Evolutionary conservation across 2,329 filamentous ascomycete species (phyloP).

Genomic region (Phaeosphaeria sp.): DNA sequence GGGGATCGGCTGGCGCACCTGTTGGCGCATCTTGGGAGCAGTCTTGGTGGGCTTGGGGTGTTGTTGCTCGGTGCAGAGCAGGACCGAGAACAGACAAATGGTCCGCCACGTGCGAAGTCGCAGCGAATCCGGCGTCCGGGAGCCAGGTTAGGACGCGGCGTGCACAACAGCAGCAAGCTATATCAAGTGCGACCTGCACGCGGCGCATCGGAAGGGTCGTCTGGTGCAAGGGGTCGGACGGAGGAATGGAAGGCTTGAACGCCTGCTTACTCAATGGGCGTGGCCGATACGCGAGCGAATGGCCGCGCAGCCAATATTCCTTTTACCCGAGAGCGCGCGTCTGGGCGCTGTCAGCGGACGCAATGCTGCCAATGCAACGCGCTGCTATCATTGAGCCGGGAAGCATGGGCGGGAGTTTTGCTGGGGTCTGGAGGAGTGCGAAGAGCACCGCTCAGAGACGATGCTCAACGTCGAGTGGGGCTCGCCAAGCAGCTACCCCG

Average conservation of each 20-base stretch:
- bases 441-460: background rate
- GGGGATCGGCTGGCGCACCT: conserved; percentile 14
- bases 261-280: conserved; percentile 6
- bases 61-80: background rate
- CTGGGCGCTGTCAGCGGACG: conserved; percentile 27
- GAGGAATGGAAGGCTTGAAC: conserved; percentile 5
- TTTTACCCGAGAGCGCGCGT: conserved; percentile 37
- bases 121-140: conserved; percentile 14
- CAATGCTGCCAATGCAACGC: background rate
- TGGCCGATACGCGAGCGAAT: conserved; percentile 33
- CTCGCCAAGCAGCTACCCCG: conserved; percentile 1
- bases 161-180: background rate
- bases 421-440: background rate
- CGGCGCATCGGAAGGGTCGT: conserved; percentile 1
- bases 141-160: background rate
- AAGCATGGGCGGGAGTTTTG: conserved; percentile 14
- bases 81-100: background rate
- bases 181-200: conserved; percentile 4
- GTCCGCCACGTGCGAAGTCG: background rate
- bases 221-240: background rate
- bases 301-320: conserved; percentile 25
- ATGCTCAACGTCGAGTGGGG: background rate
- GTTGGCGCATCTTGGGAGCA: conserved; percentile 9
- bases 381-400: conserved; percentile 7
- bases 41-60: conserved; percentile 9